Percentiles rank a stretch among this genome's conserved stretches.
phyloP scores from a whole-genome alignment of 2,329 filamentous ascomycete species.

The Phoma herbarum region DNA sequence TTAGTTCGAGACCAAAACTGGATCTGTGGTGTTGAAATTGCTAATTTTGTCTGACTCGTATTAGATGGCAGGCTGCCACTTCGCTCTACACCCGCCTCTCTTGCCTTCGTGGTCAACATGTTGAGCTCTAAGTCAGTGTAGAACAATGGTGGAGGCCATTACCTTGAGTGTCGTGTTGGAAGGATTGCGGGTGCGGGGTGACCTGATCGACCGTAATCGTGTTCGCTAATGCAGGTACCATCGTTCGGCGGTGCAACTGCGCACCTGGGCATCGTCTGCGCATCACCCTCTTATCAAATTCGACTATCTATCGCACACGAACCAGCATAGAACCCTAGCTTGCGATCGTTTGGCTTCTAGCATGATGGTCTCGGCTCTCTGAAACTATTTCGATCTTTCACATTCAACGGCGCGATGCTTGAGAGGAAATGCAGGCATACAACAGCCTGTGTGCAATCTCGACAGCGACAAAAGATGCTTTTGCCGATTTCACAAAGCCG shows the following conservation, averaged over 20 bases:
- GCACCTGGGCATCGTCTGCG: background rate
- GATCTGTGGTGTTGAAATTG: slow-evolving; percentile 11
- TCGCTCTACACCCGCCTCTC: background rate
- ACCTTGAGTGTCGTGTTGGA: background rate
- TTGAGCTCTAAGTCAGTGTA: background rate
- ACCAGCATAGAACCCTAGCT: background rate
- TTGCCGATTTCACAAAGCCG: background rate
- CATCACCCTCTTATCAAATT: background rate
- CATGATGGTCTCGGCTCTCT: background rate
- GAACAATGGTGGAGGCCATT: background rate
- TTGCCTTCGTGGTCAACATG: background rate
- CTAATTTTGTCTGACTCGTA: slow-evolving; percentile 5
- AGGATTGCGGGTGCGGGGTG: background rate
- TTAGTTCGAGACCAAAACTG: slow-evolving; percentile 1
- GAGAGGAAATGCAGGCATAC: background rate
- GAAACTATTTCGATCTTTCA: too few relatives aligned
- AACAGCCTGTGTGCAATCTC: background rate
- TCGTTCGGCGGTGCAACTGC: background rate
- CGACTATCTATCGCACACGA: too few relatives aligned
- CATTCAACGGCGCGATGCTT: too few relatives aligned
- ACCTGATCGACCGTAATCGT: slow-evolving; percentile 11
- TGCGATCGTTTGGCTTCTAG: background rate
- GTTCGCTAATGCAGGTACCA: slow-evolving; percentile 19
- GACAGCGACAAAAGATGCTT: background rate
- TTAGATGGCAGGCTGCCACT: background rate